Base-by-base conservation (phyloP, 805 yeast species). In the Candida suzukii region DNA sequence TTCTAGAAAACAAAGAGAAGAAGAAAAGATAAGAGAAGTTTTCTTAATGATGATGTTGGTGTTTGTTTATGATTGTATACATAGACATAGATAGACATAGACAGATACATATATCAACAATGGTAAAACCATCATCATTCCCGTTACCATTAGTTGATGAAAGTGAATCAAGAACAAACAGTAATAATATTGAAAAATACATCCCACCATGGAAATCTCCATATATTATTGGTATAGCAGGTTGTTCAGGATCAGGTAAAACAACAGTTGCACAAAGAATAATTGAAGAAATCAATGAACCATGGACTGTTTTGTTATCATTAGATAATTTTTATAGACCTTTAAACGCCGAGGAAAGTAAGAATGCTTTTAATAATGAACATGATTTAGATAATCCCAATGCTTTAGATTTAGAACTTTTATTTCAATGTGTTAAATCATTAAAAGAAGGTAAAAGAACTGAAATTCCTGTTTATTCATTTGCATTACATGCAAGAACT, bases 271-370 rank as follows among this genome's bases (percentile, higher is more conserved):
- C 97, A 0, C 80, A 88, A 30, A 74, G 76, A 47, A 82, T 93
- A 51, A 85, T 90, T 40, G 76, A 82, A 41, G 79, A 80, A 46
- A 63, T 76, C 45, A 81, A 87, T 62, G 87, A 87, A 41, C 98
- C 98, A 1, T 90, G 98, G 96, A 87, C 97, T 0, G 91, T 93
- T 12, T 67, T 93, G 42, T 57, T 91, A 18, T 84, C 96, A 2
- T 71, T 88, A 64, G 99, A 93, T 58, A 91, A 91, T 61, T 93
- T 91, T 58, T 93, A 93, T 64, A 78, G 73, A 37, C 93, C 93
- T 0, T 67, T 93, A 49, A 71, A 68, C 1, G 63, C 60, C 2
- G 91, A 78, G 34, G 76, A 86, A 47, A 68, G 83, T 16, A 51
- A 66, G 42, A 53, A 50, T 40, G 98, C 97, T 0, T 83, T 81